Evolutionary conservation across 257 asterid species (phyloP).

Genomic region (Dorcoceras hygrometricum): DNA sequence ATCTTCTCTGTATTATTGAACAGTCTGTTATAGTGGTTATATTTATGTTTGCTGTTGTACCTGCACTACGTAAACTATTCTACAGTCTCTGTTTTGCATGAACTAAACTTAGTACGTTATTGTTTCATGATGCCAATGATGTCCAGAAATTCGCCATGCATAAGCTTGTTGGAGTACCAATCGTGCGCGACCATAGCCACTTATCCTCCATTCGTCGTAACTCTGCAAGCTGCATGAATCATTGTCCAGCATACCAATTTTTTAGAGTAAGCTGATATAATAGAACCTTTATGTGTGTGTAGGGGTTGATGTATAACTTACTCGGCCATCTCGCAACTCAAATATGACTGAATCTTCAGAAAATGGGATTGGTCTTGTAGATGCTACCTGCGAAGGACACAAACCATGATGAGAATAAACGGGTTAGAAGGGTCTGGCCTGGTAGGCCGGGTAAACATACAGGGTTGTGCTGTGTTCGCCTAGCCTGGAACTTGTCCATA

Average conservation of each 20-base stretch:
- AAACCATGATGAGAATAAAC: background rate
- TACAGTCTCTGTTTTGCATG: background rate
- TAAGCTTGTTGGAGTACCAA: conserved; percentile 77
- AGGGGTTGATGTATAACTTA: conserved; percentile 33
- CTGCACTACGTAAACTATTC: background rate
- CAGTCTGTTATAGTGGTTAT: background rate
- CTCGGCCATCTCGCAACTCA: conserved; percentile 82
- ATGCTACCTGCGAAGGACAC: conserved; percentile 44
- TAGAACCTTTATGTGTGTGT: background rate
- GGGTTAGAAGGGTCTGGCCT: too few species aligned
- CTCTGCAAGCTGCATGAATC: conserved; percentile 65
- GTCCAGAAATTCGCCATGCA: conserved; percentile 62
- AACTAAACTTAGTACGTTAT: background rate
- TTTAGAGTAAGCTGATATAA: background rate
- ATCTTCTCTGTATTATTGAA: background rate
- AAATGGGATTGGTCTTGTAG: conserved; percentile 70
- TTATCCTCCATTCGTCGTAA: conserved; percentile 45
- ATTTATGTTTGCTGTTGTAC: background rate
- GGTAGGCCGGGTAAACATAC: too few species aligned
- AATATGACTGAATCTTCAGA: conserved; percentile 64
- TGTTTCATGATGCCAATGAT: conserved; percentile 40
- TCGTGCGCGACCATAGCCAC: conserved; percentile 79
- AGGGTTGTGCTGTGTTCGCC: background rate
- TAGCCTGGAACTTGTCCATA: background rate
- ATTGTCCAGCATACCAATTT: background rate